Conservation (phyloP, 257 asterid species). For the Salvia miltiorrhiza region DNA sequence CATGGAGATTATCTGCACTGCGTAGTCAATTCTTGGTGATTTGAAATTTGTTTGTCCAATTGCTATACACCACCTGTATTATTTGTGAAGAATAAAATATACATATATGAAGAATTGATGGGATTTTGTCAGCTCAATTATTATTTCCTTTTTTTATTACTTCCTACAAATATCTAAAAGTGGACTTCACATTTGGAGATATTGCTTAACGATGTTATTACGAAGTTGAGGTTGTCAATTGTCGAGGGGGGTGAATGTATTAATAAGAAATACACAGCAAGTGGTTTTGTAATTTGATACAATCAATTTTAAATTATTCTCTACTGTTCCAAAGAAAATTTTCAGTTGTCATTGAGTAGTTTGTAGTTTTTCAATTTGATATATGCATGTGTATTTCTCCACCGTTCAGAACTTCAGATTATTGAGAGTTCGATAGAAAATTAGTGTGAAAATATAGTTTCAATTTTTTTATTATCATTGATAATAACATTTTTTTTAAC, state of each 20-base stretch:
- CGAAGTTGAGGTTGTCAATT: background rate
- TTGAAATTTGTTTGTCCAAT: conserved; percentile 22
- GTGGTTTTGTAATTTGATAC: conserved; percentile 15
- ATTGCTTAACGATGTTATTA: background rate
- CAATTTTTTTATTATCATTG: too few relatives aligned
- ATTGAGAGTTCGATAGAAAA: too few relatives aligned
- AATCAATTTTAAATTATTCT: background rate
- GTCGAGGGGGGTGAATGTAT: background rate
- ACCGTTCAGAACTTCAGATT: too few relatives aligned
- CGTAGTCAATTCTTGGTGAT: conserved; percentile 26
- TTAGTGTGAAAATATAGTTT: too few relatives aligned
- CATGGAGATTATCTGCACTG: background rate
- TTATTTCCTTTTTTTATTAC: background rate
- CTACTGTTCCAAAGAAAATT: background rate
- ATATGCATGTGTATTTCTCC: too few relatives aligned
- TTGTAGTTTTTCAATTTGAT: too few relatives aligned
- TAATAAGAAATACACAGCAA: background rate
- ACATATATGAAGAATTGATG: background rate
- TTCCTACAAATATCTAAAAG: conserved; percentile 23
- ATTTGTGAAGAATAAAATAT: conserved; percentile 23
- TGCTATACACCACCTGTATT: conserved; percentile 31
- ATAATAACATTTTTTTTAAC: too few relatives aligned
- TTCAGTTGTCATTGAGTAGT: too few relatives aligned
- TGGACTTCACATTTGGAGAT: conserved; percentile 9
- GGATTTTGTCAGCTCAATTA: background rate